These are phyloP conservation scores for Artemisia argyi DNA, from an alignment of 129 eudicot species.

Conservation along the genomic window DNA sequence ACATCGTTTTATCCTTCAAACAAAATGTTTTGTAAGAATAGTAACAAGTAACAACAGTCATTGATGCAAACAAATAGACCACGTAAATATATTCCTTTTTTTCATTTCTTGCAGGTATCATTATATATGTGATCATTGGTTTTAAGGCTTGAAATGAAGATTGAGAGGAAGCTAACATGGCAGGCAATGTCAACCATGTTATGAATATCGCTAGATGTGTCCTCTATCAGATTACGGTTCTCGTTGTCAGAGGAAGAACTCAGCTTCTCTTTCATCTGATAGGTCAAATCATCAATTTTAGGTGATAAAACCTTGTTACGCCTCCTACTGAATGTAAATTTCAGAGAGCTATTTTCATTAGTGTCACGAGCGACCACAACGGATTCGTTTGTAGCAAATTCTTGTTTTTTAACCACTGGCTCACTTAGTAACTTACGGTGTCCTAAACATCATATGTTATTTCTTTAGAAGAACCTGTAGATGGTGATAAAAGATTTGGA, in stretches of 20 bases:
- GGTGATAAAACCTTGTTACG: slow-evolving; percentile 35
- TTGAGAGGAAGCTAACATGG: slow-evolving; percentile 43
- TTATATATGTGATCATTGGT: not conserved
- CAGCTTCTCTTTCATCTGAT: slow-evolving; percentile 12
- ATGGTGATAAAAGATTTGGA: slow-evolving; percentile 26
- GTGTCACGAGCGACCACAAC: slow-evolving; percentile 17
- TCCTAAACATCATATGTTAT: not conserved
- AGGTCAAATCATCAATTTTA: slow-evolving; percentile 27
- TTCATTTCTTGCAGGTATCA: not conserved
- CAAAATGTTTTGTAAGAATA: not conserved
- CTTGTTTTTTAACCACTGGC: slow-evolving; percentile 10
- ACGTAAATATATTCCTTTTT: not conserved
- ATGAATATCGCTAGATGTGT: slow-evolving; percentile 32
- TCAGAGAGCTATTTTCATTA: slow-evolving; percentile 33
- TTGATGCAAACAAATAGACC: slow-evolving; percentile 2
- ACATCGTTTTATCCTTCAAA: not conserved
- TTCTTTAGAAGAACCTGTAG: slow-evolving; percentile 18
- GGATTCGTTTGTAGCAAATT: slow-evolving; percentile 24
- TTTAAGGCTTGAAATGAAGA: not conserved
- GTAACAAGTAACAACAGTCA: not conserved
- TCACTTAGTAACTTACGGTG: not conserved
- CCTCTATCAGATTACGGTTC: slow-evolving; percentile 14
- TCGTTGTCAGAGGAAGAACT: slow-evolving; percentile 3
- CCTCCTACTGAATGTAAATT: slow-evolving; percentile 53
- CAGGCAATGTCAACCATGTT: slow-evolving; percentile 46